phyloP scores from a whole-genome alignment of 2,329 filamentous ascomycete species.

The Xylogone sp. region DNA sequence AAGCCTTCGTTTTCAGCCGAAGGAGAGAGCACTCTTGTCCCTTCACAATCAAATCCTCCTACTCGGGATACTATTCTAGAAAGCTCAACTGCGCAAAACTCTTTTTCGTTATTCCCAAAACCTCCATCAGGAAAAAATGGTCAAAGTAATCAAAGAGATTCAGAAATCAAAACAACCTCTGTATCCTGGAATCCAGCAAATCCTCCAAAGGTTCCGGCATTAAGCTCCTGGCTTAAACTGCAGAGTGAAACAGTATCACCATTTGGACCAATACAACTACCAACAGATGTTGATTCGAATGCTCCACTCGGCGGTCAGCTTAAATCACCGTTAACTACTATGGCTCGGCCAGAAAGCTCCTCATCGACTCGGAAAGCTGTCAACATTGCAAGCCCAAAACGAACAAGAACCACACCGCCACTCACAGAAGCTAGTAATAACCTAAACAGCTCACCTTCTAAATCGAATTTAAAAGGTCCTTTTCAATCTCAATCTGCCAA shows the following conservation, averaged over 20 bases:
- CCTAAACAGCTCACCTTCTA: not conserved
- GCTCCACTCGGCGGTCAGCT: conserved; percentile 17
- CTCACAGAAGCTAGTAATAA: too few relatives aligned
- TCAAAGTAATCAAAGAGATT: not conserved
- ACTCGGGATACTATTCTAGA: conserved; percentile 5
- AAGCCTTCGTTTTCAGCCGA: conserved; percentile 18
- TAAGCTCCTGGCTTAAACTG: conserved; percentile 20
- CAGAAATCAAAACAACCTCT: conserved; percentile 18
- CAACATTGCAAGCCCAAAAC: not conserved
- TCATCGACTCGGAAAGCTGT: not conserved
- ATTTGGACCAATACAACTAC: conserved; percentile 19
- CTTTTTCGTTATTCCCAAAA: conserved; percentile 14
- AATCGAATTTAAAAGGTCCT: not conserved
- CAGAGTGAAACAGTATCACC: conserved; percentile 19
- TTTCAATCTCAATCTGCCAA: not conserved
- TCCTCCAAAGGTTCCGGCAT: conserved; percentile 18
- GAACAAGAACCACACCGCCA: not conserved
- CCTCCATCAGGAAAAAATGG: conserved; percentile 1
- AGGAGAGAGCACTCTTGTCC: conserved; percentile 11
- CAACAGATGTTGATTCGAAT: conserved; percentile 10
- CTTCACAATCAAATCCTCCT: conserved; percentile 7
- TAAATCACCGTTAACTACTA: conserved; percentile 17
- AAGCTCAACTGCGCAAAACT: conserved; percentile 4
- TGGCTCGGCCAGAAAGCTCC: not conserved
- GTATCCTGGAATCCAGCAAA: conserved; percentile 21